A percentile compares a stretch with the other conserved stretches of the same genome.
phyloP scores from a whole-genome alignment of 2,329 filamentous ascomycete genomes.

The Epichloe bromicola region DNA sequence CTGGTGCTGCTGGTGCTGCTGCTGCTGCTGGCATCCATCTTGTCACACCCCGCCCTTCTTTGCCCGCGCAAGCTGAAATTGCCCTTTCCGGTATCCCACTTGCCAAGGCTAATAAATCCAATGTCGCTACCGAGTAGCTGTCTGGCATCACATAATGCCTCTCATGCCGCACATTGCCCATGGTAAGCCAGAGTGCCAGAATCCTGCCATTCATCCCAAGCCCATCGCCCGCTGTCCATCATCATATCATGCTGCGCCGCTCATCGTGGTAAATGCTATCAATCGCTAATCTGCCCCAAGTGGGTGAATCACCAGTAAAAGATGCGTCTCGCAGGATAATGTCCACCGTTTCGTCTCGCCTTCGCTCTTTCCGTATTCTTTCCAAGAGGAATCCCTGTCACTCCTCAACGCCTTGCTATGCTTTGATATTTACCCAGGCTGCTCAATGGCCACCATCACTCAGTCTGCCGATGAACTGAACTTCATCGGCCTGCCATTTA shows the following conservation, averaged over 20 bases:
- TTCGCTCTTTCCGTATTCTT: background rate
- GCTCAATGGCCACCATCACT: slow-evolving; percentile 14
- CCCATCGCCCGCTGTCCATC: background rate
- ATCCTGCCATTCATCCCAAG: background rate
- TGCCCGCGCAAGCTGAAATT: background rate
- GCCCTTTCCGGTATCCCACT: background rate
- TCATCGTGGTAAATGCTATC: background rate
- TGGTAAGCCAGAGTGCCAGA: no score
- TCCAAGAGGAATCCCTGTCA: background rate
- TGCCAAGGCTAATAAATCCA: background rate
- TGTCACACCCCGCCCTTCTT: background rate
- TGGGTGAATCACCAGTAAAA: no score
- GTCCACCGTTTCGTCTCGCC: no score
- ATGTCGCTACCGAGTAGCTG: no score
- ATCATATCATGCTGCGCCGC: background rate
- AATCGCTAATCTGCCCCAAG: no score
- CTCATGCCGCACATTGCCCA: background rate
- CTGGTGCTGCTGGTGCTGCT: no score
- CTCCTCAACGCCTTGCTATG: background rate
- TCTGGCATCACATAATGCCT: background rate
- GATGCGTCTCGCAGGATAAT: no score
- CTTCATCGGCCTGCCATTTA: slow-evolving; percentile 66
- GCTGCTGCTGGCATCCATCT: background rate
- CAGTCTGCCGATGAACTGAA: slow-evolving; percentile 58
- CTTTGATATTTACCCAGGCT: background rate